A percentile compares a stretch with the other conserved stretches of the same genome.
These are phyloP conservation scores for Haplosporangium gracile DNA, from an alignment of 192 early-diverging fungal genomes.

Conservation along the genomic window DNA sequence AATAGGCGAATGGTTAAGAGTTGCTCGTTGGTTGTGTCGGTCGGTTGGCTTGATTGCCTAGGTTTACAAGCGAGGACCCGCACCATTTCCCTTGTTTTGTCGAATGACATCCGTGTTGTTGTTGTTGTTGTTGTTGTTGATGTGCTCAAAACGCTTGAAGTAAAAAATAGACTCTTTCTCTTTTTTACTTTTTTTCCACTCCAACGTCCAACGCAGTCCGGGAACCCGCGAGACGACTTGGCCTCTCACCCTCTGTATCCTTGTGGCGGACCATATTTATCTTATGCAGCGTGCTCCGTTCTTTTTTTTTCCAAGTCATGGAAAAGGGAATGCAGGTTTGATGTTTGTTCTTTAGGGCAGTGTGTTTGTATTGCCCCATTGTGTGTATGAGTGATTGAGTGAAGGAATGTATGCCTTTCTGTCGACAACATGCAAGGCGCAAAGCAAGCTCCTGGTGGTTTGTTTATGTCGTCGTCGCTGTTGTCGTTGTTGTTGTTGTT, in stretches of 20 bases:
- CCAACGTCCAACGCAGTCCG: constrained; percentile 1
- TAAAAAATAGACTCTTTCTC: not conserved
- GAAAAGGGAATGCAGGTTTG: not conserved
- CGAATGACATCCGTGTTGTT: not conserved
- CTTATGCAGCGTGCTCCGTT: not conserved
- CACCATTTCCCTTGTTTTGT: not conserved
- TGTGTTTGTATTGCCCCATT: not conserved
- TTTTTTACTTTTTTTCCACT: not conserved
- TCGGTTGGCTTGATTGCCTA: not conserved
- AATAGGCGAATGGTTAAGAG: not conserved
- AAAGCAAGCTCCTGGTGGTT: not conserved
- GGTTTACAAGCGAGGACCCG: not conserved
- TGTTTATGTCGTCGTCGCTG: not conserved
- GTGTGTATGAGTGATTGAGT: not conserved
- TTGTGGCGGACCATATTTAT: not conserved
- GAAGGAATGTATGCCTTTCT: not conserved
- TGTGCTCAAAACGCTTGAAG: not conserved
- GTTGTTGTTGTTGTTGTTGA: not conserved
- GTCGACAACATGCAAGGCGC: not conserved
- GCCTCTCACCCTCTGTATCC: not conserved
- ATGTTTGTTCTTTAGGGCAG: too few relatives aligned
- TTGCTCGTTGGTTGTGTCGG: not conserved
- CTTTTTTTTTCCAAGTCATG: not conserved
- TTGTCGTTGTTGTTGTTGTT: not conserved
- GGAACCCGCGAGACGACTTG: not conserved